Base-by-base conservation (phyloP, 805 yeast genomes). In the Saturnispora diversa region DNA sequence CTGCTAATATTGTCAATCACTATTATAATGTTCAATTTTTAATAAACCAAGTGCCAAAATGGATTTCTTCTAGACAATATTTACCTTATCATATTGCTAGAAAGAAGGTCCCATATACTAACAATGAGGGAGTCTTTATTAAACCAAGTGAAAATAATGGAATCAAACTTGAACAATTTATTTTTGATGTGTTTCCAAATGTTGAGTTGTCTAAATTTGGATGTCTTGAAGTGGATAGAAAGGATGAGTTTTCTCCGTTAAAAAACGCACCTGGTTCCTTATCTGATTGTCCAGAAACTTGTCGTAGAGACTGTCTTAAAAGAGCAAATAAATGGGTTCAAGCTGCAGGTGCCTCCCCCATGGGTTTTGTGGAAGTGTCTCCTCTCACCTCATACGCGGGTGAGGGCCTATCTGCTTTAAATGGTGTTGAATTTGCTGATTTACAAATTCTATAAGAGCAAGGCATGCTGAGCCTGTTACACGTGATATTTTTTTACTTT, bases 1-100 rank as follows among this genome's bases (percentile, higher is more conserved):
- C 97, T 4, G 99, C 96, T 20, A 92, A 92, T 62, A 92, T 92
- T 48, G 99, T 92, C 41, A 92, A 92, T 59, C 98, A 92, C 63
- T 92, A 88, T 63, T 92, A 90, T 62, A 80, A 88, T 4, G 84
- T 84, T 34, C 80, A 73, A n/a, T 74, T 87, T 53, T 66, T 92
- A 52, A 60, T 63, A 21, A 49, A 63, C 24, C 67, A 68, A 62
- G 68, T 87, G 45, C 80, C 82, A 4, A 55, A 66, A 22, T 88
- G 96, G 96, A 72, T 76, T 48, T 58, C 72, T 3, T 72, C 81
- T 24, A 77, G 75, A 54, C 65, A 70, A 48, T 67, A 61, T 50
- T 70, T 92, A 55, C 97, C 97, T n/a, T 90, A 80, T 66, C 99
- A 92, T 62, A 75, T 90, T 56, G 98, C 99, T 17, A 74, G 71